Evolutionary conservation across 371 early-diverging fungal species (phyloP), one percentile per base, ranked within the genome.

Genomic region (Parasitella parasitica): DNA sequence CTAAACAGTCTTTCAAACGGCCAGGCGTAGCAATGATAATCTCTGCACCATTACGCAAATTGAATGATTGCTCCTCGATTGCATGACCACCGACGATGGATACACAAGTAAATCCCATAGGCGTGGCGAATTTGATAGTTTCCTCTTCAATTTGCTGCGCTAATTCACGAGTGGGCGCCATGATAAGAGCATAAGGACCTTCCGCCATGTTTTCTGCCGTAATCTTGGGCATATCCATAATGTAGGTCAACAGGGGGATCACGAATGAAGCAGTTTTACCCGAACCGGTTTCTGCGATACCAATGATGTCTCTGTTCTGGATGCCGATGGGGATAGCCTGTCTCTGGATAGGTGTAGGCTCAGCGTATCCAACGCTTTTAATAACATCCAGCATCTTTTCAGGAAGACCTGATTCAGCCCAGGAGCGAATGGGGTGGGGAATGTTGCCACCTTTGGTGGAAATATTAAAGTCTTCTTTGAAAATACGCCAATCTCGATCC

Each of bases 1-100:
- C 94, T 51, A 91, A 77, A 72, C 89, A 89, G 72, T 96, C 97
- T 73, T 88, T 86, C 43, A 99, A 83, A 72, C 98, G 91, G 67
- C 99, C 99, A 1, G 99, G 99, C 6, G 99, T 97, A 13, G 97
- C 97, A 77, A 99, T 96, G 51, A 99, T 81, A 58, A 99, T 95
- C 63, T 94, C 92, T 0, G 93, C 93, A 63, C 97, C 97, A 57
- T 89, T 86, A 18, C 93, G 86, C 67, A 97, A 69, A 59, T 86
- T 89, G 66, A 90, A 87, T 1, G 92, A 72, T 82, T 98, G 98
- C 46, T 89, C 90, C 62, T 90, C 93, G 24, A 94, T 85, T 2
- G 90, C 81, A 64, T 96, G 95, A 62, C 98, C 98, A 80, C 98
- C 98, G 20, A 96, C 92, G 57, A 97, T 87, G 2, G 95, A 92